Evolutionary conservation across 164 flowering plant genomes (phyloP), one percentile per base, ranked within the genome.

Genomic region (Nymphaea thermarum): DNA sequence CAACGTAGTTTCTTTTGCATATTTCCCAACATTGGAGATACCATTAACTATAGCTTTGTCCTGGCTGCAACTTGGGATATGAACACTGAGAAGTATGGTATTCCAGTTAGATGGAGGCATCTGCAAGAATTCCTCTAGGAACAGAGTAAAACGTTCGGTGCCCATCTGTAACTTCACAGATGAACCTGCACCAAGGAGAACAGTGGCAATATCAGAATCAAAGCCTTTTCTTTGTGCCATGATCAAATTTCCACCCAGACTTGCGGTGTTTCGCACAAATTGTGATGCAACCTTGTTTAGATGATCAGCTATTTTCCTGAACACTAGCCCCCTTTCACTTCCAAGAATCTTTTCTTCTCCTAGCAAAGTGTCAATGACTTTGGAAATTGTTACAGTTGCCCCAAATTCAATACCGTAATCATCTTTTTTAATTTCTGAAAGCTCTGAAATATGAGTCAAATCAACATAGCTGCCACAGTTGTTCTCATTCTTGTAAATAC

Each of bases 181-280:
- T 66, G 97, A 68, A 77, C 74, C 86, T 60, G 73, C 90, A 51
- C 82, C 87, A 71, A 94, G 88, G 60, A 94, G 89, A 72, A 94
- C 43, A 41, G 97, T 94, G 16, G 86, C 86, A 68, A 94, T 77
- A 73, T 94, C 98, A 6, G 98, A 94, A 64, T 95, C 95, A 73
- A 94, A 89, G 45, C 74, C 64, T 8, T 80, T 80, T 76, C 88
- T 84, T 60, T 91, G 96, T 42, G 97, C 87, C 96, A 91, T 84
- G 63, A 91, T 82, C 76, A 94, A 73, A 81, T 94, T 94, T 14
- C 98, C 98, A 3, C 97, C 98, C 6, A 91, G 17, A 78, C 96
- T 94, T 12, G 90, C 98, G 2, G 88, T 81, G 71, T 94, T 94
- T 63, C 97, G 77, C 17, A 94, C 65, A 53, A 80, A 88, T 5